A percentile compares a stretch with the other conserved stretches of the same genome.
phyloP scores from a whole-genome alignment of 441 rosid genomes.

The Francoa sonchifolia region DNA sequence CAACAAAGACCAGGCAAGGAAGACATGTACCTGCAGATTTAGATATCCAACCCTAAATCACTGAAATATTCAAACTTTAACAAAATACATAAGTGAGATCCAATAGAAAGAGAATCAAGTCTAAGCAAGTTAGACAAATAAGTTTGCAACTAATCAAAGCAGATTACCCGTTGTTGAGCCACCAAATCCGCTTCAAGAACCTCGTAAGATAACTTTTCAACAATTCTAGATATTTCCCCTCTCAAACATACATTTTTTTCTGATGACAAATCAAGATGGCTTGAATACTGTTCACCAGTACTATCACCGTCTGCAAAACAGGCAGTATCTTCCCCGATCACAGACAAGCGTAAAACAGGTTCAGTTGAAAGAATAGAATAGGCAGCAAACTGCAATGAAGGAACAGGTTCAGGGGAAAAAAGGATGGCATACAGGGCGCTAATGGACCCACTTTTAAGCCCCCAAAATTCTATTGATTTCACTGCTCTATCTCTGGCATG shows the following conservation, averaged over 20 bases:
- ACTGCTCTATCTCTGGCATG: constrained; percentile 72
- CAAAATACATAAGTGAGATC: too few species aligned
- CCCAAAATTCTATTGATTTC: constrained; percentile 86
- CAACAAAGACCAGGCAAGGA: constrained; percentile 82
- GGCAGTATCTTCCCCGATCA: constrained; percentile 35
- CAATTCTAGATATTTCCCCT: constrained; percentile 56
- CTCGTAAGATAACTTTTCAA: constrained; percentile 52
- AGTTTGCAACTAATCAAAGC: constrained; percentile 8
- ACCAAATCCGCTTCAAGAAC: constrained; percentile 64
- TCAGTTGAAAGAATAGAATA: constrained; percentile 68
- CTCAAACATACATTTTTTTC: constrained; percentile 47
- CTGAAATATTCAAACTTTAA: too few species aligned
- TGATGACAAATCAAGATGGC: constrained; percentile 26
- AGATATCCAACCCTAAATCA: neutral
- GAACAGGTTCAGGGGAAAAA: constrained; percentile 57
- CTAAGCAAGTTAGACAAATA: neutral
- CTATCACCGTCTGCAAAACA: constrained; percentile 25
- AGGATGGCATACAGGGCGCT: constrained; percentile 71
- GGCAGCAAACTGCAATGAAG: constrained; percentile 72
- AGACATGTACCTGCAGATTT: constrained; percentile 55
- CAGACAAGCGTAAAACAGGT: constrained; percentile 62
- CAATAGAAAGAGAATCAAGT: constrained; percentile 6
- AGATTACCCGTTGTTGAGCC: constrained; percentile 63
- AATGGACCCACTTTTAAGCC: constrained; percentile 67
- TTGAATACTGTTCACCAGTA: constrained; percentile 31